Evolutionary conservation across 208 protist genomes (phyloP).

Genomic region (Kentomonas sorsogonicus): DNA sequence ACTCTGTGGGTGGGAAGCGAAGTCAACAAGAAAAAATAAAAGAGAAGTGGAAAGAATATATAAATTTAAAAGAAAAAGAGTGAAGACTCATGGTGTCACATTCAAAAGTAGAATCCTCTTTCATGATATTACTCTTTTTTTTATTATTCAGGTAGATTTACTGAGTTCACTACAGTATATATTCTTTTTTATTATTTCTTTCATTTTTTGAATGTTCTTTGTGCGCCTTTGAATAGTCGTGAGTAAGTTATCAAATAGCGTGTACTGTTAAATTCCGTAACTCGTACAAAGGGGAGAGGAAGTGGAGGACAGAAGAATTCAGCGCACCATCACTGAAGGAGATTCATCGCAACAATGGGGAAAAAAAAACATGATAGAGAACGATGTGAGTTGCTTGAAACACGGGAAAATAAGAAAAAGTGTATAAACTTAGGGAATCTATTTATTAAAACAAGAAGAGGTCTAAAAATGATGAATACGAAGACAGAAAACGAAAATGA

Average conservation of each 20-base stretch:
- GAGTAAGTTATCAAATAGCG: too few relatives aligned
- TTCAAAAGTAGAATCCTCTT: neutral
- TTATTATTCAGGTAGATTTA: neutral
- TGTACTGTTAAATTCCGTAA: too few relatives aligned
- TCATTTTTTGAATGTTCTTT: too few relatives aligned
- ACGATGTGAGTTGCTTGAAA: neutral
- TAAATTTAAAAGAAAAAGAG: neutral
- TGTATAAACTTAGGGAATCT: neutral
- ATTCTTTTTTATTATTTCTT: neutral
- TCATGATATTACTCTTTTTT: neutral
- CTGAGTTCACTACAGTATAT: too few relatives aligned
- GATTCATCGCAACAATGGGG: neutral
- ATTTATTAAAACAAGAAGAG: too few relatives aligned
- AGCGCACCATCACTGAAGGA: too few relatives aligned
- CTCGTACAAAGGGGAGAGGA: too few relatives aligned
- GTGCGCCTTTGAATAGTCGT: too few relatives aligned
- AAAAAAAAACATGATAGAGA: neutral
- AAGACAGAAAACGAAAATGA: neutral
- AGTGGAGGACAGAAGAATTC: too few relatives aligned
- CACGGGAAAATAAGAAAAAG: conserved; percentile 6
- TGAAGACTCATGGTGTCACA: neutral
- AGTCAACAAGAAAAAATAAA: neutral
- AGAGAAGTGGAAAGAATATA: conserved; percentile 1
- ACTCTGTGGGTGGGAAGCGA: too few relatives aligned
- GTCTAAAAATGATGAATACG: too few relatives aligned